A percentile compares a stretch with the other conserved stretches of the same genome.
These are phyloP conservation scores for Lepraria neglecta DNA, from an alignment of 495 filamentous ascomycete genomes.

Conservation along the genomic window DNA sequence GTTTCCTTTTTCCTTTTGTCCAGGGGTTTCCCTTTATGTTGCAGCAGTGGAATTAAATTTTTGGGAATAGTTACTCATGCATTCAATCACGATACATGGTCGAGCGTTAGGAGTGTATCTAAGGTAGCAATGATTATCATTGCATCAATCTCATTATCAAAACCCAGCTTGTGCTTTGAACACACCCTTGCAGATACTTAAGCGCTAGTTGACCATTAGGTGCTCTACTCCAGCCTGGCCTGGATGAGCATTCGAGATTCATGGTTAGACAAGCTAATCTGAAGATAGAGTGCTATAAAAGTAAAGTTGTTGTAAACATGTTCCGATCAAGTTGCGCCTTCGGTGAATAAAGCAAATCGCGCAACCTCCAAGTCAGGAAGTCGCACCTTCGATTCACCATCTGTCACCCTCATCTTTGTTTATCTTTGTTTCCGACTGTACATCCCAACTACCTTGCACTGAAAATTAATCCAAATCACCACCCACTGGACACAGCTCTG, in stretches of 20 bases:
- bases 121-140: constrained; percentile 19
- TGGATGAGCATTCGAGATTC: too few relatives aligned
- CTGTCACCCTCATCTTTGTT: neutral
- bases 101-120: constrained; percentile 20
- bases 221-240: too few relatives aligned
- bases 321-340: neutral
- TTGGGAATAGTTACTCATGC: constrained; percentile 6
- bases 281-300: neutral
- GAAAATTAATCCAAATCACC: too few relatives aligned
- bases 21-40: constrained; percentile 8
- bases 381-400: neutral
- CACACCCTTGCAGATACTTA: neutral
- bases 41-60: constrained; percentile 16
- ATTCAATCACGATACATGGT: constrained; percentile 13
- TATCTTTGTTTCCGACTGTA: too few relatives aligned
- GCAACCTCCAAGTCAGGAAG: neutral
- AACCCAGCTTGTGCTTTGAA: neutral
- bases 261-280: neutral
- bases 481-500: too few relatives aligned
- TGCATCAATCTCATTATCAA: constrained; percentile 17
- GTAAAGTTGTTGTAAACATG: neutral
- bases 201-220: neutral
- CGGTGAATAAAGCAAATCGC: neutral
- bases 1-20: constrained; percentile 15
- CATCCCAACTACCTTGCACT: too few relatives aligned